Percentiles rank a stretch among this genome's conserved stretches.
Conservation (phyloP, 768 basidiomycete species). For the Pleurotus djamor region DNA sequence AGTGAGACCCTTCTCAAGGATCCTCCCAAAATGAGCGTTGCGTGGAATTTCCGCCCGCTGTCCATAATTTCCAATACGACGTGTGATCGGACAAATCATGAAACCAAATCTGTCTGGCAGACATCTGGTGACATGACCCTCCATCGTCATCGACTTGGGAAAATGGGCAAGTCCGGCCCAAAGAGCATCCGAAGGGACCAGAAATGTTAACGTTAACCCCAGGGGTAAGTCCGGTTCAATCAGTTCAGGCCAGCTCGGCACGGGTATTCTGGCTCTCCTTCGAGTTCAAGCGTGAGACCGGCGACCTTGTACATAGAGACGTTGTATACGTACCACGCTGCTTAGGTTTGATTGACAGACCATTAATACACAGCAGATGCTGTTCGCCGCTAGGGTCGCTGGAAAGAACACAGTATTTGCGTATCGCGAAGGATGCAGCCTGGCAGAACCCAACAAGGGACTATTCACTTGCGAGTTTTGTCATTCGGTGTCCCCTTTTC, state of each 20-base stretch:
- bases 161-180: not conserved
- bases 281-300: not conserved
- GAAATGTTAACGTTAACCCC: not conserved
- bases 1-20: constrained; percentile 4
- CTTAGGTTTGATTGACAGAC: too few species aligned
- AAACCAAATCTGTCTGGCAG: not conserved
- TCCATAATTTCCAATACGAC: too few species aligned
- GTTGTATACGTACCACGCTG: too few species aligned
- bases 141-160: not conserved
- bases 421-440: too few species aligned
- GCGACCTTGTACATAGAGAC: not conserved
- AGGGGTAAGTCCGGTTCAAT: not conserved
- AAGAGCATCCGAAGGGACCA: not conserved
- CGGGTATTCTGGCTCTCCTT: too few species aligned
- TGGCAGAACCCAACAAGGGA: too few species aligned
- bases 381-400: too few species aligned
- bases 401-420: too few species aligned
- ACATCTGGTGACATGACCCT: not conserved
- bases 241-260: too few species aligned
- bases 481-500: not conserved
- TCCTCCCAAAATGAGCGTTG: not conserved
- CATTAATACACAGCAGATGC: too few species aligned
- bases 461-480: too few species aligned
- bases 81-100: not conserved
- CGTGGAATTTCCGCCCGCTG: not conserved